A percentile compares a stretch with the other conserved stretches of the same genome.
phyloP scores from a whole-genome alignment of 345 rosid species.

The Salix brachista region DNA sequence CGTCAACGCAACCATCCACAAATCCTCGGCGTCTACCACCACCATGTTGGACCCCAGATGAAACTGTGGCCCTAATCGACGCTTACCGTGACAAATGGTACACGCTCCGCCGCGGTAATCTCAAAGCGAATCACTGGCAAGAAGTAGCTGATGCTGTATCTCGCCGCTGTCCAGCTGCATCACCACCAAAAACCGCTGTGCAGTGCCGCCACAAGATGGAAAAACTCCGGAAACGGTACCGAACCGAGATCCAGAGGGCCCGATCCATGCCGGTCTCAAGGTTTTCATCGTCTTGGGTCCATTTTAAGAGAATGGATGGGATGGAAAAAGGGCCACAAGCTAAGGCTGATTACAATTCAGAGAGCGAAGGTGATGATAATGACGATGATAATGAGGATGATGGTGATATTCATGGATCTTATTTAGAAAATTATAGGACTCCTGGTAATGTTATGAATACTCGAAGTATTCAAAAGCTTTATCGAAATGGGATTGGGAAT shows the following conservation, averaged over 20 bases:
- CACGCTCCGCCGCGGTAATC: slow-evolving; percentile 81
- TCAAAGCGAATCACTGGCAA: slow-evolving; percentile 92
- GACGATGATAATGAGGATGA: slow-evolving; percentile 41
- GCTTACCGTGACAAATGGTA: slow-evolving; percentile 87
- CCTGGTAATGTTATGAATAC: slow-evolving; percentile 24
- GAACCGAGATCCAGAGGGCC: slow-evolving; percentile 84
- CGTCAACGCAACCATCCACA: slow-evolving; percentile 11
- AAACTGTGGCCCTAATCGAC: slow-evolving; percentile 75
- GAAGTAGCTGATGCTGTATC: slow-evolving; percentile 76
- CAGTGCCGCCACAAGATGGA: slow-evolving; percentile 99
- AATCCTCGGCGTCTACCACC: slow-evolving; percentile 84
- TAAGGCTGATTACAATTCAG: slow-evolving; percentile 32
- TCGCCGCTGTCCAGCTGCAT: slow-evolving; percentile 52
- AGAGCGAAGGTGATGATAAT: slow-evolving; percentile 32
- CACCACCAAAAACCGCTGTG: slow-evolving; percentile 69
- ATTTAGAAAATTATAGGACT: slow-evolving; percentile 36
- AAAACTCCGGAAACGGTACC: slow-evolving; percentile 85
- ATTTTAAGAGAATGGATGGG: slow-evolving; percentile 74
- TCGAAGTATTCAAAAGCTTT: slow-evolving; percentile 53
- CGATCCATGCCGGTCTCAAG: slow-evolving; percentile 75
- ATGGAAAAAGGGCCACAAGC: slow-evolving; percentile 68
- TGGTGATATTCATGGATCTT: slow-evolving; percentile 39
- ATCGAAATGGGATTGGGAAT: slow-evolving; percentile 48
- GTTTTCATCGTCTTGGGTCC: slow-evolving; percentile 85
- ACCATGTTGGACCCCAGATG: slow-evolving; percentile 92